These are phyloP conservation scores for Uronychia binucleata DNA, from an alignment of 73 alveolate species.

Conservation along the genomic window DNA sequence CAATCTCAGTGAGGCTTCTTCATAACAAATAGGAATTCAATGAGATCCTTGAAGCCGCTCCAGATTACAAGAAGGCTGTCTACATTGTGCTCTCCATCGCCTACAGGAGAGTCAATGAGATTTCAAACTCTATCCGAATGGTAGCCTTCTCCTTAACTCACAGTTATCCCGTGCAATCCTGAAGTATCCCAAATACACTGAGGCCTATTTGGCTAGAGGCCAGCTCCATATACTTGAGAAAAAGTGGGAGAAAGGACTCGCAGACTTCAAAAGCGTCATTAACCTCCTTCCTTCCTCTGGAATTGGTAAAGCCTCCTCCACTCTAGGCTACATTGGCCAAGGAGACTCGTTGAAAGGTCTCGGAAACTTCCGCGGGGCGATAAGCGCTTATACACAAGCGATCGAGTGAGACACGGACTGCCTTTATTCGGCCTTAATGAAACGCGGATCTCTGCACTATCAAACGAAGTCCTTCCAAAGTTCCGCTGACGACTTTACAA, in stretches of 20 bases:
- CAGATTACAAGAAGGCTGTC: constrained; percentile 52
- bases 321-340: constrained; percentile 52
- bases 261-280: constrained; percentile 43
- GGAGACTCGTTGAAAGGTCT: constrained; percentile 54
- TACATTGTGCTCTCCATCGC: constrained; percentile 59
- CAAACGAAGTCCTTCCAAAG: constrained; percentile 20
- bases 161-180: constrained; percentile 34
- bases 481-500: constrained; percentile 22
- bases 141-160: not conserved
- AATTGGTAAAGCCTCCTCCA: not conserved
- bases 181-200: constrained; percentile 52
- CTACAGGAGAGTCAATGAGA: constrained; percentile 48
- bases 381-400: constrained; percentile 29
- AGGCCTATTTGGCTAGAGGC: constrained; percentile 61
- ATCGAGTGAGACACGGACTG: not conserved
- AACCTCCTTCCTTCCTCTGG: constrained; percentile 19
- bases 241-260: constrained; percentile 50
- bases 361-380: constrained; percentile 47
- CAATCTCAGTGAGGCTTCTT: constrained; percentile 13
- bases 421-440: constrained; percentile 3
- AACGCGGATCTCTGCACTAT: constrained; percentile 28
- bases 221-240: constrained; percentile 28
- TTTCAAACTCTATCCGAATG: constrained; percentile 32
- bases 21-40: constrained; percentile 17
- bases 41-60: constrained; percentile 34